phyloP scores from a whole-genome alignment of 257 asterid genomes.

The Plantago ovata region DNA sequence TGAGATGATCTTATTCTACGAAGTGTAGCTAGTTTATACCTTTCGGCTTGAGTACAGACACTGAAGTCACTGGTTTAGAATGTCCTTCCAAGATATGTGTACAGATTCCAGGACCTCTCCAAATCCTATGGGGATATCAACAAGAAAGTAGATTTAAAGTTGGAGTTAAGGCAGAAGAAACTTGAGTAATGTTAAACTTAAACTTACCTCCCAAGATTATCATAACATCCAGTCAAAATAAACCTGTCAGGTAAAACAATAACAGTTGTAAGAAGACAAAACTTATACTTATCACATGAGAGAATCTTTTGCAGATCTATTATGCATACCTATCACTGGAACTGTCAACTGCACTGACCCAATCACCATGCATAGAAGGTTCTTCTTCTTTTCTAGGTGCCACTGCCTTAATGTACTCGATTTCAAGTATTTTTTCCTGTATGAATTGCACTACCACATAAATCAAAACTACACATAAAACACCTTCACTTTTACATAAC shows the following conservation, averaged over 20 bases:
- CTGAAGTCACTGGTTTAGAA: constrained; percentile 76
- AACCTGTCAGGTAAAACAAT: constrained; percentile 48
- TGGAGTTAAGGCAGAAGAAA: not conserved
- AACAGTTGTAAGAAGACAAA: not conserved
- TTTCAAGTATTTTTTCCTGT: constrained; percentile 87
- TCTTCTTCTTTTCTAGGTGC: constrained; percentile 82
- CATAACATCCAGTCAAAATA: constrained; percentile 89
- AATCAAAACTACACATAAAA: not conserved
- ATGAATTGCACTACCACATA: constrained; percentile 15
- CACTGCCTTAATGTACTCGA: constrained; percentile 84
- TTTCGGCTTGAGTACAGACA: constrained; percentile 52
- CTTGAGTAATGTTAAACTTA: not conserved
- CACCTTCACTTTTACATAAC: too few relatives aligned
- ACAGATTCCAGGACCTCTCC: constrained; percentile 83
- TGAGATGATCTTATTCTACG: not conserved
- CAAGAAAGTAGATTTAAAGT: constrained; percentile 18
- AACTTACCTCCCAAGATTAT: constrained; percentile 86
- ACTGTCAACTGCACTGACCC: constrained; percentile 98
- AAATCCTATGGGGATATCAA: constrained; percentile 48
- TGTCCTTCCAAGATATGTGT: constrained; percentile 83
- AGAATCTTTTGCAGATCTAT: constrained; percentile 5
- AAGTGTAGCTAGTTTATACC: constrained; percentile 33
- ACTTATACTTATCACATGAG: constrained; percentile 8
- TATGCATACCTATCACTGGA: constrained; percentile 59
- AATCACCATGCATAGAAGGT: constrained; percentile 82